Conservation (phyloP, 208 protist genomes). For the Endotrypanum monterogeii region DNA sequence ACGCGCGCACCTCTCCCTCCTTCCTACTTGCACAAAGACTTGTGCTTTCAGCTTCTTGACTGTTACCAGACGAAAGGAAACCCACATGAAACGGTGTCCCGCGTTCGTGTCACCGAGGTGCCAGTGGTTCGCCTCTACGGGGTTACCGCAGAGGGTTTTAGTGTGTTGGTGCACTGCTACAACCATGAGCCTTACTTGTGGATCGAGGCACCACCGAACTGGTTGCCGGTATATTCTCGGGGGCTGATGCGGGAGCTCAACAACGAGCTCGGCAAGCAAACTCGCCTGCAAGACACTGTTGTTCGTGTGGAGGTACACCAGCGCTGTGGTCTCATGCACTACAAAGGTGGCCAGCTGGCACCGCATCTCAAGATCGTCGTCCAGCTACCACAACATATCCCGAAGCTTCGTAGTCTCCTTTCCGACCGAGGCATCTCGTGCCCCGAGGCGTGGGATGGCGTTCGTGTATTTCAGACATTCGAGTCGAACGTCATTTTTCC, state of each 20-base stretch:
- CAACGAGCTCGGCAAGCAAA: conserved; percentile 59
- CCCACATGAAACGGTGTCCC: conserved; percentile 65
- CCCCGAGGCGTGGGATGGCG: conserved; percentile 68
- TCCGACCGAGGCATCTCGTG: conserved; percentile 77
- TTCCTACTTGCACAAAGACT: conserved; percentile 56
- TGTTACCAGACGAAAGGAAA: conserved; percentile 86
- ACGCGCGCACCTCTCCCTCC: conserved; percentile 29
- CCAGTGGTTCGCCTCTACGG: conserved; percentile 94
- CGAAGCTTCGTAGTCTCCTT: conserved; percentile 80
- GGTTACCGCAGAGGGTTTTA: conserved; percentile 91
- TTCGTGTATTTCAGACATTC: conserved; percentile 94
- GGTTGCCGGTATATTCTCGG: conserved; percentile 73
- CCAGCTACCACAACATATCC: conserved; percentile 91
- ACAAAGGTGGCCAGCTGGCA: conserved; percentile 44
- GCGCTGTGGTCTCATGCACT: conserved; percentile 84
- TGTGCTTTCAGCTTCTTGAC: conserved; percentile 86
- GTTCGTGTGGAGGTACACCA: conserved; percentile 82
- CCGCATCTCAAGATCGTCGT: conserved; percentile 88
- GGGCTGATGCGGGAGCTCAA: conserved; percentile 82
- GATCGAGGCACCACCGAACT: conserved; percentile 86
- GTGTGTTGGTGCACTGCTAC: conserved; percentile 93
- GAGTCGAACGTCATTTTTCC: conserved; percentile 99
- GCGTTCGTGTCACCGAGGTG: conserved; percentile 68
- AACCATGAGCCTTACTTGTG: conserved; percentile 97
- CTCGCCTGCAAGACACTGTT: conserved; percentile 62